Evolutionary conservation across 305 asterid species (phyloP).

Genomic region (Fraxinus dipetala): DNA sequence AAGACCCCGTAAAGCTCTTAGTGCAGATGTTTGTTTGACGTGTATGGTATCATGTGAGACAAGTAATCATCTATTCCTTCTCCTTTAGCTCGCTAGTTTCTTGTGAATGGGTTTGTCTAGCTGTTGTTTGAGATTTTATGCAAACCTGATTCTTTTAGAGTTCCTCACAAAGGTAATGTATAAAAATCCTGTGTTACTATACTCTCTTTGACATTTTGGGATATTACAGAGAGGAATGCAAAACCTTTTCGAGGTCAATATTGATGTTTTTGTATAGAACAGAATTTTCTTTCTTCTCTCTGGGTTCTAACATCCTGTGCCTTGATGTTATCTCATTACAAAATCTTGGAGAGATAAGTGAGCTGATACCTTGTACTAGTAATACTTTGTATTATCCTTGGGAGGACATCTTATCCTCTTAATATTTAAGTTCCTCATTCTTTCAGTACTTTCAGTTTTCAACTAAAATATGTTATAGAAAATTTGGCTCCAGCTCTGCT

Average conservation of each 20-base stretch:
- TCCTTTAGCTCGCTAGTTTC: slow-evolving; percentile 7
- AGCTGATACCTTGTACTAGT: not conserved
- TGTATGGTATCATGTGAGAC: slow-evolving; percentile 2
- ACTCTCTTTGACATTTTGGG: not conserved
- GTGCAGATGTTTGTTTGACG: slow-evolving; percentile 6
- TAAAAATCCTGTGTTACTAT: not conserved
- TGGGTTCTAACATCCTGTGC: not conserved
- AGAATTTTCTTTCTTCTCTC: not conserved
- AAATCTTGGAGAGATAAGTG: not conserved
- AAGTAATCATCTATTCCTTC: slow-evolving; percentile 1
- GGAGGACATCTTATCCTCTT: not conserved
- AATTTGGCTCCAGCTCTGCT: not conserved
- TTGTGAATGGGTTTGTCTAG: slow-evolving; percentile 4
- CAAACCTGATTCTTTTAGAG: slow-evolving; percentile 6
- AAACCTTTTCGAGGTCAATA: not conserved
- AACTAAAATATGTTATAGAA: not conserved
- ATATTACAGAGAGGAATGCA: not conserved
- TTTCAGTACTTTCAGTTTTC: not conserved
- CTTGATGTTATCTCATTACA: not conserved
- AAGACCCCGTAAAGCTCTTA: slow-evolving; percentile 9
- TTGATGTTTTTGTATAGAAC: not conserved
- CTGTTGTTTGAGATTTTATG: slow-evolving; percentile 14
- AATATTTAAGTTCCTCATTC: not conserved
- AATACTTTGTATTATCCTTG: not conserved
- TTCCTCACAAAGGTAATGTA: slow-evolving; percentile 4